Conservation (phyloP, 2,329 filamentous ascomycete species). For the Fusarium agapanthi region DNA sequence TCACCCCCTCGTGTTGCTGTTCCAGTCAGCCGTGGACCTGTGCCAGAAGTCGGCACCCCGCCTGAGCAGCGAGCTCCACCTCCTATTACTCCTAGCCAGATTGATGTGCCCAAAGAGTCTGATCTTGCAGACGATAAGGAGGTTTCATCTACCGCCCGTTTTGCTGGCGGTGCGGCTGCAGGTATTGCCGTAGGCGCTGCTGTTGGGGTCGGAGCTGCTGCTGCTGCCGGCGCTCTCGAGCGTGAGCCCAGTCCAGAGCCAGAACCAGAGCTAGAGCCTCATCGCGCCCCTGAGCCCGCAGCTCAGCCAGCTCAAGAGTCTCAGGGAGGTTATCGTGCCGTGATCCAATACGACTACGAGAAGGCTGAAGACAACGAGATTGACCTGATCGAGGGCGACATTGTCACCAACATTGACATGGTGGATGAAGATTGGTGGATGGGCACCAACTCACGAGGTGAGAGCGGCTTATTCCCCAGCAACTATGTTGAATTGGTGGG, state of each 20-base stretch:
- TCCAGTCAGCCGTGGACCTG: constrained; percentile 75
- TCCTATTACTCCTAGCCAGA: constrained; percentile 69
- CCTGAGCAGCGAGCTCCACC: constrained; percentile 61
- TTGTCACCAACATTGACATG: constrained; percentile 93
- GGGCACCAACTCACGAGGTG: constrained; percentile 85
- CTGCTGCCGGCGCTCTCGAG: constrained; percentile 40
- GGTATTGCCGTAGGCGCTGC: constrained; percentile 36
- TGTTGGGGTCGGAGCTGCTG: constrained; percentile 31
- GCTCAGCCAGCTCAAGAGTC: constrained; percentile 33
- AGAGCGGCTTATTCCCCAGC: constrained; percentile 91
- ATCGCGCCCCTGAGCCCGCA: constrained; percentile 10
- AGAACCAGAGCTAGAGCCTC: constrained; percentile 15
- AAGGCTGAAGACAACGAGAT: constrained; percentile 98
- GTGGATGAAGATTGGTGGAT: constrained; percentile 99
- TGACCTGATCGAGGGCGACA: constrained; percentile 86
- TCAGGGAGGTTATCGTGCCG: constrained; percentile 73
- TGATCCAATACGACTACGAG: constrained; percentile 95
- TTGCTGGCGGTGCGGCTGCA: constrained; percentile 64
- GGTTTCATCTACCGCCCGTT: constrained; percentile 66
- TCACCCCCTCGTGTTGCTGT: constrained; percentile 89
- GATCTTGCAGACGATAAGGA: constrained; percentile 72
- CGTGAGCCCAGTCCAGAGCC: constrained; percentile 28
- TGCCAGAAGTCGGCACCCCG: constrained; percentile 61
- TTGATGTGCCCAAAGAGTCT: constrained; percentile 71
- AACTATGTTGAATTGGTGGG: constrained; percentile 94